Evolutionary conservation across 495 filamentous ascomycete genomes (phyloP).

Genomic region (Trichoderma asperelloides): DNA sequence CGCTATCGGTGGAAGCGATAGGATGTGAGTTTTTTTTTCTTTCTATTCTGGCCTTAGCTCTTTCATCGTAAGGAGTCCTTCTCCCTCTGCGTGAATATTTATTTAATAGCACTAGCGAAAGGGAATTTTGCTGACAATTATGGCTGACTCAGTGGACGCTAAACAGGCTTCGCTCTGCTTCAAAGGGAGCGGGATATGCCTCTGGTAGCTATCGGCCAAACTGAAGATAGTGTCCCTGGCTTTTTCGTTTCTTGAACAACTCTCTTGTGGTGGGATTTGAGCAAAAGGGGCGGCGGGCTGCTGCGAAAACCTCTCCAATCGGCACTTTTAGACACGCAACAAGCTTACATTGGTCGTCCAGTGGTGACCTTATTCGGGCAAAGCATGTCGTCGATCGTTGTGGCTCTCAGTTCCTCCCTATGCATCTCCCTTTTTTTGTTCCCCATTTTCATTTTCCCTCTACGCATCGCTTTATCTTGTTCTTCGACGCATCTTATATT

Average conservation of each 20-base stretch:
- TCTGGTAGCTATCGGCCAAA: slow-evolving; percentile 65
- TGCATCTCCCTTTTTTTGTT: neutral
- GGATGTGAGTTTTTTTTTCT: slow-evolving; percentile 88
- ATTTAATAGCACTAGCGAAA: slow-evolving; percentile 70
- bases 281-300: slow-evolving; percentile 14
- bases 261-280: slow-evolving; percentile 7
- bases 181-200: slow-evolving; percentile 63
- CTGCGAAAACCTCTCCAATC: slow-evolving; percentile 9
- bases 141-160: slow-evolving; percentile 88
- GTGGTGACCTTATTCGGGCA: neutral
- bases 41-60: no score
- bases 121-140: slow-evolving; percentile 57
- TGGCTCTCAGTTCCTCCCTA: neutral
- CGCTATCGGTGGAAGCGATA: slow-evolving; percentile 84
- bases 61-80: slow-evolving; percentile 90
- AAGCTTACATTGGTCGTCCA: neutral
- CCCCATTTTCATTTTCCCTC: slow-evolving; percentile 13
- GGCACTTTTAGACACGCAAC: neutral
- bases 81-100: slow-evolving; percentile 60
- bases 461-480: slow-evolving; percentile 25
- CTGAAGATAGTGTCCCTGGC: slow-evolving; percentile 33
- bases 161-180: slow-evolving; percentile 90
- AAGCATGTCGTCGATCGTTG: neutral
- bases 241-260: slow-evolving; percentile 10
- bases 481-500: slow-evolving; percentile 24